Evolutionary conservation across 2,329 filamentous ascomycete species (phyloP), one percentile per base, ranked within the genome.

Genomic region (Cercospora canescens): DNA sequence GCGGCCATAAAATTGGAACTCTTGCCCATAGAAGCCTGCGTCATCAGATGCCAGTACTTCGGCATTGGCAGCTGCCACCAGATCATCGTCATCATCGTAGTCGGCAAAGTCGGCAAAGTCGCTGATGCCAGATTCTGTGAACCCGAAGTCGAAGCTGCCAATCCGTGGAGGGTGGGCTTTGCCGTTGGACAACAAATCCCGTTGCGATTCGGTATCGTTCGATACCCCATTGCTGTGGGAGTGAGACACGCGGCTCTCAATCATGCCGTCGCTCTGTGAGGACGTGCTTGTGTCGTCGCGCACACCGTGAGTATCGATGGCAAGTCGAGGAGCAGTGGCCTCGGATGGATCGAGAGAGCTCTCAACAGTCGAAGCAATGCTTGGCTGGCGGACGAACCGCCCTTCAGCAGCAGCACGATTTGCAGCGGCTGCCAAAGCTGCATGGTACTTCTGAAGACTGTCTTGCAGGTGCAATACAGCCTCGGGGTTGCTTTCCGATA

Each of bases 1-100:
- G 52, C 79, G 76, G 11, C 94, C 93, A 77, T 97, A 99, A 78
- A 99, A 99, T 0, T 93, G 94, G 75, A 99, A 99, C 77, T 99
- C 95, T 71, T 93, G 90, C 0, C 95, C 95, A 75, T 99, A 99
- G 82, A 95, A 96, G 0, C 93, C 94, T 69, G 97, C 94, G 6
- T 90, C 90, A 74, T 99, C 95, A 71, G 93, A 94, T 54, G 95
- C 94, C 7, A 99, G 84, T 1, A 91, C 95, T 76, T 95, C 94
- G 0, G 94, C 94, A 72, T 99, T 99, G 5, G 95, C 95, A 65
- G 93, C 95, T 0, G 94, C 94, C 67, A 99, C 96, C 72, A 98
- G 95, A 34, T 89, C 88, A 72, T 97, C 94, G 70, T 98, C 93
- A 63, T 92, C 91, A 41, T 76, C 78, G 70, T 90, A 87, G 66